Evolutionary conservation across 2,329 filamentous ascomycete species (phyloP).

Genomic region (Malbranchea zuffiana): DNA sequence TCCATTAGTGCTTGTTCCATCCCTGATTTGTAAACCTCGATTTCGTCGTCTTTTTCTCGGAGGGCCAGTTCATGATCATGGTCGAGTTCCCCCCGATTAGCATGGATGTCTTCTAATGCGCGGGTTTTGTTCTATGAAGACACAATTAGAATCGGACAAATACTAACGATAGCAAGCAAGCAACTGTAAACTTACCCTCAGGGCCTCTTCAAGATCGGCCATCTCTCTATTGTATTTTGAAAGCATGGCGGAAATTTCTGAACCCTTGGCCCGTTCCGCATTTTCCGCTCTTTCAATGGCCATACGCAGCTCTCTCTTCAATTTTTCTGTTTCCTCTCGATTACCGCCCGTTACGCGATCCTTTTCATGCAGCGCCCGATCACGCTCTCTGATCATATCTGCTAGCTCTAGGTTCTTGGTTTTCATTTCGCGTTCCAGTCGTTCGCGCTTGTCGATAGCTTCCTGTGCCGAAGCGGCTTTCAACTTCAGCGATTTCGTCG

Average conservation of each 20-base stretch:
- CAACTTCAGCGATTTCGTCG: conserved; percentile 89
- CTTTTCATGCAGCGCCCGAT: conserved; percentile 85
- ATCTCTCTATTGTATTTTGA: conserved; percentile 96
- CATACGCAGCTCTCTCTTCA: conserved; percentile 85
- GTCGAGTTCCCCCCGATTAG: conserved; percentile 66
- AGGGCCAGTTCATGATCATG: conserved; percentile 77
- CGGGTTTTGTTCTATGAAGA: conserved; percentile 66
- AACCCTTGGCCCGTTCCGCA: conserved; percentile 83
- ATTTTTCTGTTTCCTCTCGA: conserved; percentile 87
- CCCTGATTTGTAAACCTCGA: conserved; percentile 94
- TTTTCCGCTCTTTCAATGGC: conserved; percentile 87
- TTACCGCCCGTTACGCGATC: conserved; percentile 76
- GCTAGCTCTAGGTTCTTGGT: conserved; percentile 98
- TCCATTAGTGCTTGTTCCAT: conserved; percentile 95
- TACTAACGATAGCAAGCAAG: background rate
- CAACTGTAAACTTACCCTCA: conserved; percentile 39
- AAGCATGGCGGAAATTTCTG: conserved; percentile 86
- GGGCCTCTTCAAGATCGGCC: conserved; percentile 85
- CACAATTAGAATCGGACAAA: conserved; percentile 16
- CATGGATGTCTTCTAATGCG: conserved; percentile 70
- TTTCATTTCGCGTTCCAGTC: conserved; percentile 94
- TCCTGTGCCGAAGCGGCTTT: conserved; percentile 96
- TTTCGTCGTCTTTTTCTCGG: conserved; percentile 90
- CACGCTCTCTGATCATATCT: conserved; percentile 95
- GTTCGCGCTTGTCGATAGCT: conserved; percentile 87